A percentile compares a stretch with the other conserved stretches of the same genome.
Conservation (phyloP, 148 eudicot genomes). For the Diospyros lotus region DNA sequence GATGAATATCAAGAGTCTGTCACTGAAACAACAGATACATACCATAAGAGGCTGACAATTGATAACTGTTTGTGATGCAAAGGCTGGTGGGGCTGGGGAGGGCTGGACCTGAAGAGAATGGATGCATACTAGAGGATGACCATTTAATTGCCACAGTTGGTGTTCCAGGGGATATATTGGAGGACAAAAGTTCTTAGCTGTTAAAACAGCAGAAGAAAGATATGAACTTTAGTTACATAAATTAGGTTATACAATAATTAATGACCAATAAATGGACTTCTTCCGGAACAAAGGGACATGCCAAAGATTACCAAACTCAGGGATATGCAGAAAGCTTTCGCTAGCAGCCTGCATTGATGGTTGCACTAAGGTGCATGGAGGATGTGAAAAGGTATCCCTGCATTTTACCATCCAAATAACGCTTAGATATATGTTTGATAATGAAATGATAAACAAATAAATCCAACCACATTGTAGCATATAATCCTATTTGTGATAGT, state of each 20-base stretch:
- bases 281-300: background rate
- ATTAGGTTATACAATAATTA: background rate
- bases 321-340: conserved; percentile 44
- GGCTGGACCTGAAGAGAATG: conserved; percentile 81
- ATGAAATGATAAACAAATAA: background rate
- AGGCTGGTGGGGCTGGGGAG: conserved; percentile 71
- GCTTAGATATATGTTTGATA: background rate
- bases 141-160: conserved; percentile 46
- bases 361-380: conserved; percentile 90
- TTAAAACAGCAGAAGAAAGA: conserved; percentile 22
- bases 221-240: conserved; percentile 6
- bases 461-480: background rate
- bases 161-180: conserved; percentile 81
- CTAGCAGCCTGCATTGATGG: conserved; percentile 62
- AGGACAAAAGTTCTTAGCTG: conserved; percentile 79
- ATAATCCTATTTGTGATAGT: background rate
- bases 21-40: conserved; percentile 13
- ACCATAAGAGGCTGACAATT: conserved; percentile 87
- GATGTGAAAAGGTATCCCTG: conserved; percentile 90
- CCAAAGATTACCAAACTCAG: conserved; percentile 66
- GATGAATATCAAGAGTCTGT: conserved; percentile 5
- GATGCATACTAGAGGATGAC: conserved; percentile 63
- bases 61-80: conserved; percentile 75
- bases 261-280: conserved; percentile 6
- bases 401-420: conserved; percentile 16